Conservation (phyloP, 495 filamentous ascomycete species). For the Hypoxylon perforatum region DNA sequence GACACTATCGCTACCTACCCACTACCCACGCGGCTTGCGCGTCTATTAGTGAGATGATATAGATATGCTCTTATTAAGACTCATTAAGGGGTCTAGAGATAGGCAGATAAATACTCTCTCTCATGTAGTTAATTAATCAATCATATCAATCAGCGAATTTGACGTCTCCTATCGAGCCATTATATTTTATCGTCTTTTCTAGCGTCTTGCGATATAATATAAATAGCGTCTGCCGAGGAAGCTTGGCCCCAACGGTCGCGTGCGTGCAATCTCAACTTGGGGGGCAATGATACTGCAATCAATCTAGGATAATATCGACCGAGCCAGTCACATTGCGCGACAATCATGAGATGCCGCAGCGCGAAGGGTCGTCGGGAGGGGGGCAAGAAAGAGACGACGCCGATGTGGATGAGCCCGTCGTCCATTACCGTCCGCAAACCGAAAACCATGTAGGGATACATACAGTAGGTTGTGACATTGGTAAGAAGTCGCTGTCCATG, state of each 20-base stretch:
- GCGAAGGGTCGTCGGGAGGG: conserved; percentile 16
- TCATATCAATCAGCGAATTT: conserved; percentile 30
- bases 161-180: conserved; percentile 33
- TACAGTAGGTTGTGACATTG: not conserved
- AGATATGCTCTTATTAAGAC: conserved; percentile 11
- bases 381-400: conserved; percentile 25
- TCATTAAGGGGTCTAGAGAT: conserved; percentile 21
- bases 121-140: conserved; percentile 25
- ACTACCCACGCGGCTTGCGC: conserved; percentile 34
- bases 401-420: conserved; percentile 29
- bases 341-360: conserved; percentile 35
- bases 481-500: conserved; percentile 17
- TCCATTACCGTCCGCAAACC: not conserved
- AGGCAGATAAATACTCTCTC: conserved; percentile 24
- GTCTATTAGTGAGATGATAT: conserved; percentile 27
- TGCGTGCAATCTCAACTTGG: conserved; percentile 31
- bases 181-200: conserved; percentile 3
- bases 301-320: conserved; percentile 42
- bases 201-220: conserved; percentile 24
- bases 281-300: conserved; percentile 36
- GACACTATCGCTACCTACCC: conserved; percentile 21
- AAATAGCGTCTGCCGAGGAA: conserved; percentile 39
- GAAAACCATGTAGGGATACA: not conserved
- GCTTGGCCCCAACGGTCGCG: conserved; percentile 41
- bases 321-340: conserved; percentile 42